Evolutionary conservation across 2,329 filamentous ascomycete species (phyloP).

Genomic region (Trichoderma atrobrunneum): DNA sequence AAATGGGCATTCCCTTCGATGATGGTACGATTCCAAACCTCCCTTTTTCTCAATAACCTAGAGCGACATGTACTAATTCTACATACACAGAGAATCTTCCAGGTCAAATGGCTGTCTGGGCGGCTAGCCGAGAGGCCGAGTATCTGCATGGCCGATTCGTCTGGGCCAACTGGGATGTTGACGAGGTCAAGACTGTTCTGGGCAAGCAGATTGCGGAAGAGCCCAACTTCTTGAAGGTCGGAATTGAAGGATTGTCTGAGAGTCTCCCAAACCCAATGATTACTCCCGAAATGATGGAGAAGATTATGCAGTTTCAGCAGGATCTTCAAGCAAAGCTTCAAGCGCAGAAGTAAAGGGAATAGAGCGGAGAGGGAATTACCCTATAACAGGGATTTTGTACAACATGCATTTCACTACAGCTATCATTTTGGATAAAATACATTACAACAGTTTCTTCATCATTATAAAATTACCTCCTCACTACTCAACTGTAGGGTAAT

Average conservation of each 20-base stretch:
- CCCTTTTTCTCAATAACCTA: not conserved
- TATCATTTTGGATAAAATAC: not conserved
- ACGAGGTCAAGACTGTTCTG: slow-evolving; percentile 20
- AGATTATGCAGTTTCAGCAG: not conserved
- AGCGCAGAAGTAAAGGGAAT: not conserved
- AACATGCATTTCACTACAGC: not conserved
- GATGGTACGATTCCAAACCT: not conserved
- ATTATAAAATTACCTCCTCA: not conserved
- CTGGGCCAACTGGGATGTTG: slow-evolving; percentile 43
- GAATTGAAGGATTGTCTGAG: slow-evolving; percentile 14
- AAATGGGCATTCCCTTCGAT: slow-evolving; percentile 16
- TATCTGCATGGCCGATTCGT: slow-evolving; percentile 41
- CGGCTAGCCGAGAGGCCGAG: slow-evolving; percentile 36
- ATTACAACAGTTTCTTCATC: not conserved
- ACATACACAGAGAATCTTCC: slow-evolving; percentile 9
- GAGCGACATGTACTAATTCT: not conserved
- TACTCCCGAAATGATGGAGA: not conserved
- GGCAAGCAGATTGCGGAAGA: slow-evolving; percentile 19
- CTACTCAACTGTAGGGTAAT: not conserved
- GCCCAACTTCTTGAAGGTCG: slow-evolving; percentile 16
- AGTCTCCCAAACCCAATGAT: not conserved
- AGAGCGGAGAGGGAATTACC: not conserved
- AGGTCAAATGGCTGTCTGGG: slow-evolving; percentile 38
- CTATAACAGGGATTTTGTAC: not conserved
- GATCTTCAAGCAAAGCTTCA: not conserved